Evolutionary conservation across 163 green algal species (phyloP).

Genomic region (Chlamydomonas reinhardtii): DNA sequence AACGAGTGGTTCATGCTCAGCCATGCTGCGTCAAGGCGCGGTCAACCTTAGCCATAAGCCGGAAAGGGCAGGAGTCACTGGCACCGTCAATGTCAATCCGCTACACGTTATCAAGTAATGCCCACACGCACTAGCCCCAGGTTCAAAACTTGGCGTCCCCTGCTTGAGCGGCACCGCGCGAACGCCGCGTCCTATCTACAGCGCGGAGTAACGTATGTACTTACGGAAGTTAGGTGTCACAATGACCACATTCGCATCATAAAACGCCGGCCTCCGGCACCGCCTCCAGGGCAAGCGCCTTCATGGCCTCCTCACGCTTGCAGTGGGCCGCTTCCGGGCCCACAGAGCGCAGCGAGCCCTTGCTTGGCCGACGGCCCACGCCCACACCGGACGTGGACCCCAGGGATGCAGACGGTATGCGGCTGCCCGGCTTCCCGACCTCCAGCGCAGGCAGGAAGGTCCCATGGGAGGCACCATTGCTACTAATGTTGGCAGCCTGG

Average conservation of each 20-base stretch:
- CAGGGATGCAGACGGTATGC: no score
- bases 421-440: not conserved
- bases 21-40: not conserved
- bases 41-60: not conserved
- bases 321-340: not conserved
- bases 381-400: not conserved
- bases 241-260: not conserved
- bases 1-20: not conserved
- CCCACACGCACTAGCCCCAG: no score
- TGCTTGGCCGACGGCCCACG: slow-evolving; percentile 15
- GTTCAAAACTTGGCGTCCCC: no score
- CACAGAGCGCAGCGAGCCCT: not conserved
- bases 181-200: no score
- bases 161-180: no score
- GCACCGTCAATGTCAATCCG: no score
- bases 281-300: slow-evolving; percentile 1
- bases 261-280: slow-evolving; percentile 34
- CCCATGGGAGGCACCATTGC: no score
- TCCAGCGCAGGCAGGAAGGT: not conserved
- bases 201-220: no score
- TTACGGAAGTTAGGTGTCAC: no score
- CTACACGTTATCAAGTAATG: no score
- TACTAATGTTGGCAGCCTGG: no score
- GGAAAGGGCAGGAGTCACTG: no score
- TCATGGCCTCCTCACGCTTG: slow-evolving; percentile 28